Evolutionary conservation across 2,329 filamentous ascomycete species (phyloP).

Genomic region (Xylaria sp.): DNA sequence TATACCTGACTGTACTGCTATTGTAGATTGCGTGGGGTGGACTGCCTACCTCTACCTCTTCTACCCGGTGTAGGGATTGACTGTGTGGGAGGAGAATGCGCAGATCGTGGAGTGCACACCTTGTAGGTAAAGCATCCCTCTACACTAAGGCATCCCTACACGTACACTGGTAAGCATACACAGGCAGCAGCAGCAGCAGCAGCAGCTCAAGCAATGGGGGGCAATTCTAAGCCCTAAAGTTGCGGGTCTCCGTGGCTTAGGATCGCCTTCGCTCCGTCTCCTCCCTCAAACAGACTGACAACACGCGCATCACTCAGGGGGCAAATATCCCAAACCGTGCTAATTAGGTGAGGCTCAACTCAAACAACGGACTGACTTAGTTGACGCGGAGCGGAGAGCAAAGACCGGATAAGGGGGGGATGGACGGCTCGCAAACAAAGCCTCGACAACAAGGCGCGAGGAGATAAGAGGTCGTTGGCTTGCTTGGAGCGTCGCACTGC

Average conservation of each 20-base stretch:
- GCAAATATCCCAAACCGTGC: constrained; percentile 8
- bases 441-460: constrained; percentile 25
- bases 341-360: constrained; percentile 21
- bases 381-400: constrained; percentile 19
- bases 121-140: constrained; percentile 23
- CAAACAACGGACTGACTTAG: constrained; percentile 18
- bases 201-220: constrained; percentile 20
- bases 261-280: constrained; percentile 15
- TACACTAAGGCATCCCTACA: constrained; percentile 18
- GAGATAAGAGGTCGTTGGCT: constrained; percentile 23
- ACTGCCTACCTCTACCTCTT: background rate
- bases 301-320: constrained; percentile 13
- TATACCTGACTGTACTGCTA: constrained; percentile 13
- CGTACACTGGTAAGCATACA: constrained; percentile 5
- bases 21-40: constrained; percentile 16
- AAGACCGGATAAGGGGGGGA: constrained; percentile 17
- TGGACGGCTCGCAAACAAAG: constrained; percentile 18
- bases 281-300: background rate
- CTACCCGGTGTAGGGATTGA: constrained; percentile 3
- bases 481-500: constrained; percentile 16
- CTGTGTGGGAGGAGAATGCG: constrained; percentile 20
- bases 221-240: constrained; percentile 11
- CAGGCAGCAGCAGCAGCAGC: constrained; percentile 14
- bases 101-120: constrained; percentile 34
- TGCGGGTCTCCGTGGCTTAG: constrained; percentile 22